phyloP scores from a whole-genome alignment of 1,139 yeast species.

The Blastobotrys elegans region DNA sequence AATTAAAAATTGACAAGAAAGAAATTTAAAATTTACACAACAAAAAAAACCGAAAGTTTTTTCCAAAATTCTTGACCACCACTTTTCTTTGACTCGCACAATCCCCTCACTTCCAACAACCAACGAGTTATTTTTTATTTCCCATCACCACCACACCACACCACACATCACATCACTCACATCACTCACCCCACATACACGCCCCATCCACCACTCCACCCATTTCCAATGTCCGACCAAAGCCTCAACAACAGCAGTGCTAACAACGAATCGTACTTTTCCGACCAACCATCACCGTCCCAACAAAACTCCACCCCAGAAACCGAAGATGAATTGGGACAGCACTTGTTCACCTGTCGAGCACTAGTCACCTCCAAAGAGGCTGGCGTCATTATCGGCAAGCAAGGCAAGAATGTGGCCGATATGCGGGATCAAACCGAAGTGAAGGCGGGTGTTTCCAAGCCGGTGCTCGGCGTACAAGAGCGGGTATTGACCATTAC shows the following conservation, averaged over 20 bases:
- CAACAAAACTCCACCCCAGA: background rate
- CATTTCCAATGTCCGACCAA: background rate
- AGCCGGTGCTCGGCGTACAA: conserved; percentile 73
- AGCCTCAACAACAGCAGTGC: background rate
- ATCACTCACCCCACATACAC: background rate
- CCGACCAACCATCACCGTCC: background rate
- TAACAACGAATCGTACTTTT: conserved; percentile 8
- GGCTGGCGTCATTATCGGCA: conserved; percentile 89
- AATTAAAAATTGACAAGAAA: background rate
- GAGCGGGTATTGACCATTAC: conserved; percentile 80
- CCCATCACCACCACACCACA: background rate
- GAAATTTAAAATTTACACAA: too few species aligned
- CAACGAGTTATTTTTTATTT: too few species aligned
- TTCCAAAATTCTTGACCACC: background rate
- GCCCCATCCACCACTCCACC: background rate
- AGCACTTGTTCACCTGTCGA: conserved; percentile 37
- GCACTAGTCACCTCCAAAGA: conserved; percentile 79
- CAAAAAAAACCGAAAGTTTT: background rate
- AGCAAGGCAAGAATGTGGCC: conserved; percentile 77
- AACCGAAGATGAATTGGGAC: conserved; percentile 5
- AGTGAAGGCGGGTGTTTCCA: conserved; percentile 86
- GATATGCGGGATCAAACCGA: conserved; percentile 69
- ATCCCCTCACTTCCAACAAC: too few species aligned
- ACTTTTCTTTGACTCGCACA: too few species aligned
- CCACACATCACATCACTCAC: background rate